These are phyloP conservation scores for Heliamphora pulchella DNA, from an alignment of 179 eudicot species.

Conservation along the genomic window DNA sequence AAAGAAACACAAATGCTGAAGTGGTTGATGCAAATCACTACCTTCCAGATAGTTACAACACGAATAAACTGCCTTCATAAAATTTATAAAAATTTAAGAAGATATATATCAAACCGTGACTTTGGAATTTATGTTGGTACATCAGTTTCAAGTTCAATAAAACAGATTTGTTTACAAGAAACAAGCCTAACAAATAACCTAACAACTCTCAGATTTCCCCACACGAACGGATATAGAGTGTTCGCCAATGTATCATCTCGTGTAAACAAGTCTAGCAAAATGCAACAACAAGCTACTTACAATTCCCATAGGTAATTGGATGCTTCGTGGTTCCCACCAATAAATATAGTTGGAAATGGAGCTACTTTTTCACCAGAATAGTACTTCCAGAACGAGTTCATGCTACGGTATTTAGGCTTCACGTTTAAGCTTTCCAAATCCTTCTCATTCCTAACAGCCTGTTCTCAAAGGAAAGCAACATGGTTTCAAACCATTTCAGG, in stretches of 20 bases:
- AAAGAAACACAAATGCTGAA: neutral
- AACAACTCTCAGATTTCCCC: neutral
- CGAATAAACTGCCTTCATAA: neutral
- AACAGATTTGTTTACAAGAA: neutral
- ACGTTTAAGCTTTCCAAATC: conserved; percentile 84
- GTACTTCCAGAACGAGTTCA: conserved; percentile 97
- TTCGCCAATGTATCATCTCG: neutral
- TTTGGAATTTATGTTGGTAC: neutral
- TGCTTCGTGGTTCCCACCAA: conserved; percentile 98
- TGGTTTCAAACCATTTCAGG: neutral
- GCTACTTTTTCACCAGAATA: conserved; percentile 89
- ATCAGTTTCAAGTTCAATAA: conserved; percentile 4
- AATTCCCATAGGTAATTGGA: conserved; percentile 95
- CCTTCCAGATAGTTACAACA: neutral
- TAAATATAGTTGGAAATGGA: conserved; percentile 87
- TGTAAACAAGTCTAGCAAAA: neutral
- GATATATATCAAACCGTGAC: neutral
- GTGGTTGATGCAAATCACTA: neutral
- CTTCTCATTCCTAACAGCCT: conserved; percentile 93
- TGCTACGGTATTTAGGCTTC: conserved; percentile 55
- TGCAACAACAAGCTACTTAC: conserved; percentile 38
- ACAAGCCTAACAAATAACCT: neutral
- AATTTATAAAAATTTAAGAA: too few species aligned
- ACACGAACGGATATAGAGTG: neutral
- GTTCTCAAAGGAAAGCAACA: conserved; percentile 17